Evolutionary conservation across 768 basidiomycete genomes (phyloP).

Genomic region (Bullera alba): DNA sequence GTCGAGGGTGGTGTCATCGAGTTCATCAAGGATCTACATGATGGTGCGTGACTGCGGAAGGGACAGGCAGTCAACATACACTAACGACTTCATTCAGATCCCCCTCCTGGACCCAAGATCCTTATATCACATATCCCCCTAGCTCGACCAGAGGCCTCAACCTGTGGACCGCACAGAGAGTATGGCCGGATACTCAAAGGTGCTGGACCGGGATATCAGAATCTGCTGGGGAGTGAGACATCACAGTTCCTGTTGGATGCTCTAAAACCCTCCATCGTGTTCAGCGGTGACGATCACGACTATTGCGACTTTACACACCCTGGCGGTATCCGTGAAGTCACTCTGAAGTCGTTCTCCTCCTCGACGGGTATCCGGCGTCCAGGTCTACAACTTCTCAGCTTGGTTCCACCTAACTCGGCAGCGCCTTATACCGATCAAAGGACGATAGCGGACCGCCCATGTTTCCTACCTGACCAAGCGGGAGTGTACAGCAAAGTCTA

Average conservation of each 20-base stretch:
- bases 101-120: conserved; percentile 52
- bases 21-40: conserved; percentile 43
- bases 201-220: conserved; percentile 68
- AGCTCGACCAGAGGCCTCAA: conserved; percentile 58
- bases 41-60: conserved; percentile 15
- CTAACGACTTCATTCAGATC: conserved; percentile 20
- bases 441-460: conserved; percentile 60
- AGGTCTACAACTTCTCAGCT: conserved; percentile 82
- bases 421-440: conserved; percentile 34
- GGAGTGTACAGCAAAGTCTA: conserved; percentile 67
- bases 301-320: conserved; percentile 72
- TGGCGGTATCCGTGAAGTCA: conserved; percentile 60
- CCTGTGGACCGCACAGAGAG: conserved; percentile 75
- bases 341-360: conserved; percentile 84
- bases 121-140: conserved; percentile 88
- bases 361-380: conserved; percentile 76
- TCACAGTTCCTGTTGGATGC: conserved; percentile 61
- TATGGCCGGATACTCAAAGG: conserved; percentile 63
- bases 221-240: conserved; percentile 63
- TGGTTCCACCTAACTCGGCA: conserved; percentile 51
- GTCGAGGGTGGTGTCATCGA: conserved; percentile 45
- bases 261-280: conserved; percentile 62
- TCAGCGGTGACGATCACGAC: conserved; percentile 89
- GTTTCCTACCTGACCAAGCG: conserved; percentile 77
- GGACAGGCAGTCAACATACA: background rate